Conservation (phyloP, 2,329 filamentous ascomycete genomes). For the Didymella pinodella region DNA sequence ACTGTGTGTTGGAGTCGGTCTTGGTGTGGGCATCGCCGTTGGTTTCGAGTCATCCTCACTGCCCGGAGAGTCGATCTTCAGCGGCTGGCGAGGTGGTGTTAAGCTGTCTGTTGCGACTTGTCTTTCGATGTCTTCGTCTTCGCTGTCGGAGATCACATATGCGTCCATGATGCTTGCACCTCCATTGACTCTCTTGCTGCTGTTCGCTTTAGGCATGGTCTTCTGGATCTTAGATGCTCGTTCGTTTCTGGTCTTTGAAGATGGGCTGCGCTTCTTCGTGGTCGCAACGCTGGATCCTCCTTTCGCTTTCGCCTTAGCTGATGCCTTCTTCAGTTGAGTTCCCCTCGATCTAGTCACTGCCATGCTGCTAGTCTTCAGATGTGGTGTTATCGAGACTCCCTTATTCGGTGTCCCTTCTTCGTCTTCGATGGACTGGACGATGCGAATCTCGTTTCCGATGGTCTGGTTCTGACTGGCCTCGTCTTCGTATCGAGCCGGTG, state of each 20-base stretch:
- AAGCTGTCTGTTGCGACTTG: background rate
- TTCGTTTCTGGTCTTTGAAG: background rate
- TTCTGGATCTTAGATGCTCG: slow-evolving; percentile 1
- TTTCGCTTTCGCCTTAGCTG: background rate
- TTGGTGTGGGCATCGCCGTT: background rate
- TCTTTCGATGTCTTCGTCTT: background rate
- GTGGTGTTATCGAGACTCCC: background rate
- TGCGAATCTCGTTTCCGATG: background rate
- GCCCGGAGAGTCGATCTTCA: background rate
- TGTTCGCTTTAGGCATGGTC: background rate
- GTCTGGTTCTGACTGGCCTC: background rate
- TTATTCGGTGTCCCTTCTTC: background rate
- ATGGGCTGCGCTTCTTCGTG: background rate
- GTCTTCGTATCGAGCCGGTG: background rate
- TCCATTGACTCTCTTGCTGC: slow-evolving; percentile 1
- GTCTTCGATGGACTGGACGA: background rate
- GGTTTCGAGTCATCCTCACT: background rate
- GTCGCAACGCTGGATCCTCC: too few species aligned
- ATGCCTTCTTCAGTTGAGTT: background rate
- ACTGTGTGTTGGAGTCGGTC: background rate
- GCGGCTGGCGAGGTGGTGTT: background rate
- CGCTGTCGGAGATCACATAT: background rate
- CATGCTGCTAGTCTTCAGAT: background rate
- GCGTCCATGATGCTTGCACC: background rate
- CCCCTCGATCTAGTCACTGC: background rate